Evolutionary conservation across 208 protist genomes (phyloP).

Genomic region (Wallacemonas collosoma): DNA sequence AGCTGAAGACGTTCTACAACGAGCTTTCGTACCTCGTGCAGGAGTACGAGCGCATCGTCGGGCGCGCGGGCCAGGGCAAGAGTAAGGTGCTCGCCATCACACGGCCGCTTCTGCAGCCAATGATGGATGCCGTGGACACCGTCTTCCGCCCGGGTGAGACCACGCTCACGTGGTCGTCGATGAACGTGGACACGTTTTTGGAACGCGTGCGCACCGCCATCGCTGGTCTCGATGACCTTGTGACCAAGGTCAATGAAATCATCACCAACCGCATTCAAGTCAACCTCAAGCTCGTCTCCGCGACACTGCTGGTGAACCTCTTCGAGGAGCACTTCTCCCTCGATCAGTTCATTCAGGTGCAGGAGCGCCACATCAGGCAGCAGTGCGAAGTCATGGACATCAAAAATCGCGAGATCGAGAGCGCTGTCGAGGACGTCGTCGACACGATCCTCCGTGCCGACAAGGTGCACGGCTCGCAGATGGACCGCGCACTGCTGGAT

Average conservation of each 20-base stretch:
- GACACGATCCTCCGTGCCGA: constrained; percentile 59
- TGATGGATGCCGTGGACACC: constrained; percentile 91
- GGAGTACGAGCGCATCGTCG: constrained; percentile 91
- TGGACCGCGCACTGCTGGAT: constrained; percentile 59
- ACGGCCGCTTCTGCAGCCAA: constrained; percentile 87
- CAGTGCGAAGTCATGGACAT: constrained; percentile 92
- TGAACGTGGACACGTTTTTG: constrained; percentile 96
- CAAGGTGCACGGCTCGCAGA: constrained; percentile 32
- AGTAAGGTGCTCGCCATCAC: constrained; percentile 88
- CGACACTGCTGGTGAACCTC: constrained; percentile 86
- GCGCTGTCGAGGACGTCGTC: constrained; percentile 90
- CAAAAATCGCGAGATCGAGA: constrained; percentile 94
- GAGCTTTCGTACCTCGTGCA: constrained; percentile 91
- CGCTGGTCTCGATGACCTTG: constrained; percentile 61
- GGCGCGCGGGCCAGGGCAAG: constrained; percentile 37
- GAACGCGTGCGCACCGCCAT: constrained; percentile 85
- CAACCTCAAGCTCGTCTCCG: constrained; percentile 90
- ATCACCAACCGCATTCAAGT: constrained; percentile 92
- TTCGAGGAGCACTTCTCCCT: constrained; percentile 84
- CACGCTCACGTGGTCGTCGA: constrained; percentile 95
- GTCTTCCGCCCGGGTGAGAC: constrained; percentile 89
- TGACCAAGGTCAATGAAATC: constrained; percentile 94
- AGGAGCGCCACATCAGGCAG: constrained; percentile 89
- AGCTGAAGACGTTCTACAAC: constrained; percentile 95
- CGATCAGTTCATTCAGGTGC: constrained; percentile 92